Base-by-base conservation (phyloP, 1,284 basidiomycete species). In the Agroathelia rolfsii region DNA sequence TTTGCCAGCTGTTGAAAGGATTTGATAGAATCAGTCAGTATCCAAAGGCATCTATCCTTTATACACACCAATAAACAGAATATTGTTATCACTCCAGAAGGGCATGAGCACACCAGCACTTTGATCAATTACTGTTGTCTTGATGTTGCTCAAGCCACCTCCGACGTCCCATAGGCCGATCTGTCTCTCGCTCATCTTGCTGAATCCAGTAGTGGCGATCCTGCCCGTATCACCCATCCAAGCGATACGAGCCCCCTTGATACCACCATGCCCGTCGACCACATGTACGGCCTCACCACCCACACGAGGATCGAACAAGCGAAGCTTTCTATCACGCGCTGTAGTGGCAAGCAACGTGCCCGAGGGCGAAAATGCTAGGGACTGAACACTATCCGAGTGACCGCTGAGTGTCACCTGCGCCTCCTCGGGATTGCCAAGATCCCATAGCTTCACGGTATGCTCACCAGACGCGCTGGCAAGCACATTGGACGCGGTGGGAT, bases 71-170 rank as follows among this genome's bases (percentile, higher is more conserved):
- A 97, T 71, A 75, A 96, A 96, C 39, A 96, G 65, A 37, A 97
- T 79, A 41, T 87, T 82, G 59, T 94, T 95, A 46, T 96, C 92
- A 29, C 76, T 79, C 78, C 88, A 98, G 76, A 94, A 96, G 1
- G 94, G 94, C 89, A 97, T 96, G 33, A 95, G 59, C 24, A 96
- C 88, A 30, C 94, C 93, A 15, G 88, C 76, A 35, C 81, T 84
- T 54, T 90, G 87, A 58, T 95, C 92, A 41, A 94, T 66, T 14
- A 66, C 70, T 35, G 76, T 63, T 38, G 75, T 87, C 62, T 89
- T 89, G 44, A 90, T 47, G 51, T 75, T 85, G 28, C 53, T 63
- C 38, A 94, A 55, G 13, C 73, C 66, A n/a, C n/a, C n/a, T 3
- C 75, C 70, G 1, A 82, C 74, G 49, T 94, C 88, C 89, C 89